Evolutionary conservation across 495 filamentous ascomycete genomes (phyloP), one percentile per base, ranked within the genome.

Genomic region (Penicillium chermesinum): DNA sequence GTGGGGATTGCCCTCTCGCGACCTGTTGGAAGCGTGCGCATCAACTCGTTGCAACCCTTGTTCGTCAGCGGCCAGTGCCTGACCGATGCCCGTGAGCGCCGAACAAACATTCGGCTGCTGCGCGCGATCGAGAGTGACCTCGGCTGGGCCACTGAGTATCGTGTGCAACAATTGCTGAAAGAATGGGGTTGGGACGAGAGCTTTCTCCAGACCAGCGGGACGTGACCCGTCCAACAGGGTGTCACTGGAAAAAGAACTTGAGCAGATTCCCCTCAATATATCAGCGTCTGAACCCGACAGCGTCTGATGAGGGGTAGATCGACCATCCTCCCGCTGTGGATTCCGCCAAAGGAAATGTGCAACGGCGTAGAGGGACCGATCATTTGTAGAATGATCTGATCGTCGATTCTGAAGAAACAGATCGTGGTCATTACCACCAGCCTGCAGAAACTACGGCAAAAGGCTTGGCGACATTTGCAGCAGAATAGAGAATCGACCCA

Each of bases 131-230:
- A 84, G 60, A 49, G 55, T 2, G 81, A 84, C 50, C 65, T 78
- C 10, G 82, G 80, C 16, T 84, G 81, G 82, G 80, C 80, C 1
- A 84, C 77, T 19, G 78, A 81, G 46, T 82, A 84, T 55, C 73
- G 81, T 32, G 75, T 79, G 7, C 62, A 74, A 53, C 72, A 80
- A 54, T 53, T 84, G 46, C 49, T 79, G 18, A 69, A 76, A 51
- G 73, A 82, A 48, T 85, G 81, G 81, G 65, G 57, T 10, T 79
- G 73, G 72, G 57, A 69, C 18, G 69, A 69, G 45, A 55, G 34
- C 33, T 50, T 39, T 33, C 45, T 52, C 18, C 52, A 32, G 1
- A 41, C 50, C 30, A 20, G 34, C 14, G 51, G 35, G 10, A 52
- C 52, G 8, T 57, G 49, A 36, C 30, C 20, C 10, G 25, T 5